These are phyloP conservation scores for Helicostylum pulchrum DNA, from an alignment of 192 early-diverging fungal species.

Conservation along the genomic window DNA sequence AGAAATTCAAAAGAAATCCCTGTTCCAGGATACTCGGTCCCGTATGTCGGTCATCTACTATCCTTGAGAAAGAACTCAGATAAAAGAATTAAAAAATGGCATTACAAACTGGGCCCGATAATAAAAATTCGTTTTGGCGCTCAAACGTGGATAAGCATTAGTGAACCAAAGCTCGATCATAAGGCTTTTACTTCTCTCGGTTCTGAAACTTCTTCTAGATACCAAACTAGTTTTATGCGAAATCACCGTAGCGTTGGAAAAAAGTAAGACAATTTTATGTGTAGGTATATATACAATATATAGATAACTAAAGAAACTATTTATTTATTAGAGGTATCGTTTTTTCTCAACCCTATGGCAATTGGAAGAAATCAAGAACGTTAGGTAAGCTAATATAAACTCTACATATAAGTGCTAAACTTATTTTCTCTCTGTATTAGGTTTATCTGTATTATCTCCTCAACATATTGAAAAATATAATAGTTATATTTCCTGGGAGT, in stretches of 20 bases:
- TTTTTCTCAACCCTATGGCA: background rate
- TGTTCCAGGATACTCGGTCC: too few species aligned
- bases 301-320: too few species aligned
- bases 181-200: background rate
- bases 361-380: conserved; percentile 7
- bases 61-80: background rate
- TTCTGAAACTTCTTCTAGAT: background rate
- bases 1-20: too few species aligned
- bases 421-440: too few species aligned
- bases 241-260: background rate
- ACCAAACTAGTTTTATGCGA: background rate
- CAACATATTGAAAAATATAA: too few species aligned
- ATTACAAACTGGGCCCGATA: background rate
- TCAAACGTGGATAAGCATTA: background rate
- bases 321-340: conserved; percentile 4
- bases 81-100: background rate
- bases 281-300: too few species aligned
- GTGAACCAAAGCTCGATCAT: conserved; percentile 4
- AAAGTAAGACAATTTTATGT: background rate
- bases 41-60: background rate
- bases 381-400: background rate
- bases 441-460: too few species aligned
- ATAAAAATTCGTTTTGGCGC: conserved; percentile 1
- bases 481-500: too few species aligned
- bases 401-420: background rate